These are phyloP conservation scores for Mimosa pudica DNA, from an alignment of 306 rosid genomes.

Conservation along the genomic window DNA sequence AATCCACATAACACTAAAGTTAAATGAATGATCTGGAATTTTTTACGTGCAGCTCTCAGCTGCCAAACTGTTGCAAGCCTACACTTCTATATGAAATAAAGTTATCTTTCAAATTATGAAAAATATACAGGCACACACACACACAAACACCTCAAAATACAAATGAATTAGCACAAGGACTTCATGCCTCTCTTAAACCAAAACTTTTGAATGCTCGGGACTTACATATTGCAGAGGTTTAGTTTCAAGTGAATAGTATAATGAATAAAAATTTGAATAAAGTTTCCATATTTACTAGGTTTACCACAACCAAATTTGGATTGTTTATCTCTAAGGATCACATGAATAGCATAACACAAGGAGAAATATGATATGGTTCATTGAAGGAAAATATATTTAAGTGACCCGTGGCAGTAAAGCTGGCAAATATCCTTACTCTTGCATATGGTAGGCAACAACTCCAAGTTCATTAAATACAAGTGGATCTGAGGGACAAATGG, in stretches of 20 bases:
- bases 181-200: no score
- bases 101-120: not conserved
- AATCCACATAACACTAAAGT: not conserved
- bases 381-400: not conserved
- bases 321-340: not conserved
- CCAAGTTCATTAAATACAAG: slow-evolving; percentile 96
- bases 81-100: not conserved
- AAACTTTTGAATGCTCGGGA: not conserved
- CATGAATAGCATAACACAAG: slow-evolving; percentile 14
- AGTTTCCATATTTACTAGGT: not conserved
- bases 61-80: no score
- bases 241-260: not conserved
- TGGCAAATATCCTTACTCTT: slow-evolving; percentile 66
- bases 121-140: not conserved
- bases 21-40: not conserved
- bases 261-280: not conserved
- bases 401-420: slow-evolving; percentile 21
- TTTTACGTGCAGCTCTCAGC: not conserved
- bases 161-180: not conserved
- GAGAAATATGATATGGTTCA: not conserved
- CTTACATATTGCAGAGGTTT: slow-evolving; percentile 4
- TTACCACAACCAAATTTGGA: slow-evolving; percentile 7
- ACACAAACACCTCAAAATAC: not conserved
- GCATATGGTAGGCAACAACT: slow-evolving; percentile 93
- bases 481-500: slow-evolving; percentile 88